Base-by-base conservation (phyloP, 768 basidiomycete species). In the Termitomyces bulborhizus region DNA sequence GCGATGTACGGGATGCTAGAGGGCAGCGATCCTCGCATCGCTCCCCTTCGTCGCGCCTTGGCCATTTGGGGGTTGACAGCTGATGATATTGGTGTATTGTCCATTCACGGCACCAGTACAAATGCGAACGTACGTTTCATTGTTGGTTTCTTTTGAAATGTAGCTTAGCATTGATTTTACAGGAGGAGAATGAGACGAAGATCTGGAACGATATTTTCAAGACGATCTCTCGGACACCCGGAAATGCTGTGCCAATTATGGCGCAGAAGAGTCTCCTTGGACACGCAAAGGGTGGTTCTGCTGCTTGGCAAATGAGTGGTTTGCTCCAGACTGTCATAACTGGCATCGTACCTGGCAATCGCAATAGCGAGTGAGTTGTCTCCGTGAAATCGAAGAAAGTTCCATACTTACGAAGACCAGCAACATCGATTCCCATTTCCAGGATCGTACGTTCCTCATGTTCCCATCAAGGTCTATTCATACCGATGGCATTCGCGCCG, bases 271-370 rank as follows among this genome's bases (percentile, higher is more conserved):
- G 89, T 69, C 79, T 99, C 48, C 88, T 96, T 31, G 97, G 97
- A 57, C 96, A 99, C 68, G 87, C 96, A 11, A 99, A 99, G 79
- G 97, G 97, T 70, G 97, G 96, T 57, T 92, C 97, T n/a, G 96
- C 96, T 53, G 90, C 94, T 1, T 98, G 94, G 96, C 92, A 94
- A 73, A 83, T 97, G 80, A 87, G 85, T 63, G 97, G 97, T 62
- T 78, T 98, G 53, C 71, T 93, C 53, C 94, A 99, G 69, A 84
- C 85, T 11, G 79, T 99, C 58, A 79, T 76, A 59, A 84, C 85
- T 44, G 97, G 95, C 51, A 80, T 96, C 59, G 79, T 99, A 60
- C 95, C 97, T 6, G 95, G 94, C 41, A 98, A 98, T 69, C 84
- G 93, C 61, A 98, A 96, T 69, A 90, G 88, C 77, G 94, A 98